A percentile compares a stretch with the other conserved stretches of the same genome.
Conservation (phyloP, 768 basidiomycete species). For the Cytidiella melzeri region DNA sequence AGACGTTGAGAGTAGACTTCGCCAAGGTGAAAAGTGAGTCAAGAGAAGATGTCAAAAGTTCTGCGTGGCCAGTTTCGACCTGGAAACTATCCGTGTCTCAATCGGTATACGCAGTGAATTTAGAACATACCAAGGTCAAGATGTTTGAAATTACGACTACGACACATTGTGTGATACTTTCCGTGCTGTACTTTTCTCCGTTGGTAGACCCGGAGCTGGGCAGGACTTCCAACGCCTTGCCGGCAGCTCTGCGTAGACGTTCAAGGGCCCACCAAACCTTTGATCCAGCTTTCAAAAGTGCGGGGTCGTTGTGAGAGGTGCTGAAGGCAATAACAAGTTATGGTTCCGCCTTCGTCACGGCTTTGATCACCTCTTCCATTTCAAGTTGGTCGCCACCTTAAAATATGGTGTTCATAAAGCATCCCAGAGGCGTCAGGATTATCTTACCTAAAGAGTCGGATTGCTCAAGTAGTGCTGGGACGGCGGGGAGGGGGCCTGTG, state of each 20-base stretch:
- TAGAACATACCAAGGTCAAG: too few relatives aligned
- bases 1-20: constrained; percentile 33
- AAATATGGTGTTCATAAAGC: too few relatives aligned
- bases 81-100: too few relatives aligned
- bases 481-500: too few relatives aligned
- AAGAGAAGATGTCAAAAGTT: constrained; percentile 38
- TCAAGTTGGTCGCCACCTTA: too few relatives aligned
- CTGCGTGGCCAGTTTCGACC: constrained; percentile 24
- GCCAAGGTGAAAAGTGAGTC: constrained; percentile 55
- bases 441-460: background rate
- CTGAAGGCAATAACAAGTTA: background rate
- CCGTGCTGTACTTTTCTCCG: too few relatives aligned
- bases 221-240: constrained; percentile 40
- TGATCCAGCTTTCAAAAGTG: constrained; percentile 32
- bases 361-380: background rate
- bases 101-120: too few relatives aligned
- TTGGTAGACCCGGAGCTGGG: background rate
- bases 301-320: too few relatives aligned
- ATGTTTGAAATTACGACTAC: too few relatives aligned
- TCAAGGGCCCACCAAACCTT: constrained; percentile 62
- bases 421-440: too few relatives aligned
- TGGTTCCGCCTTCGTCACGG: background rate
- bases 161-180: too few relatives aligned
- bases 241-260: constrained; percentile 43
- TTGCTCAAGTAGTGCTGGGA: constrained; percentile 4